These are phyloP conservation scores for Clathrus columnatus DNA, from an alignment of 768 basidiomycete genomes.

Conservation along the genomic window DNA sequence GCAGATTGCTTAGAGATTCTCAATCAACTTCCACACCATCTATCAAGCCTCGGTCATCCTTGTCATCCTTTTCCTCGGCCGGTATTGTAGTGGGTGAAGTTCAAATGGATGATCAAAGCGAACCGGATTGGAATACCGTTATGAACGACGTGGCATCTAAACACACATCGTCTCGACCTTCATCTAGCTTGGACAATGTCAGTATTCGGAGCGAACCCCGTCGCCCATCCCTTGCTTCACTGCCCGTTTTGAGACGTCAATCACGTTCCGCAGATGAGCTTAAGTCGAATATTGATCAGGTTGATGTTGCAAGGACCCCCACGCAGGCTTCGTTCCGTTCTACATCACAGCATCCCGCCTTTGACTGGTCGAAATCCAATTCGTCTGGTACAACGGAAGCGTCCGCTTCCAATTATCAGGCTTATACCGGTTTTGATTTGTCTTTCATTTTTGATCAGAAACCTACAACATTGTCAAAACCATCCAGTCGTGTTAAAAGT, in stretches of 20 bases:
- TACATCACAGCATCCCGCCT: neutral
- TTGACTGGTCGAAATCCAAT: neutral
- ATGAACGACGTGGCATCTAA: slow-evolving; percentile 3
- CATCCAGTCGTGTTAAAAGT: neutral
- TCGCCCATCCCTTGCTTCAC: neutral
- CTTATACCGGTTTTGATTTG: slow-evolving; percentile 7
- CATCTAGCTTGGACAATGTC: neutral
- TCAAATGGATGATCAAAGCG: slow-evolving; percentile 5
- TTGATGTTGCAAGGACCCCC: neutral
- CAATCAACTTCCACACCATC: neutral
- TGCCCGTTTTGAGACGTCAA: slow-evolving; percentile 1
- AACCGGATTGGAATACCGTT: slow-evolving; percentile 4
- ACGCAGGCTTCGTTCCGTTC: slow-evolving; percentile 1
- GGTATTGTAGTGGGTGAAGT: slow-evolving; percentile 1
- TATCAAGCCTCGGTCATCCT: neutral
- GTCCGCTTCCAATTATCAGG: neutral
- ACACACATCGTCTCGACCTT: neutral
- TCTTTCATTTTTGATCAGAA: neutral
- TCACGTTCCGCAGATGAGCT: slow-evolving; percentile 10
- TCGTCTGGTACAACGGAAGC: neutral
- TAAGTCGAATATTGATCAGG: neutral
- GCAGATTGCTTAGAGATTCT: neutral
- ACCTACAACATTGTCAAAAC: neutral
- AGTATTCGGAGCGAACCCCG: neutral
- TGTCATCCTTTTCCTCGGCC: neutral